phyloP scores from a whole-genome alignment of 805 yeast species.

The Clavispora vitiphila region DNA sequence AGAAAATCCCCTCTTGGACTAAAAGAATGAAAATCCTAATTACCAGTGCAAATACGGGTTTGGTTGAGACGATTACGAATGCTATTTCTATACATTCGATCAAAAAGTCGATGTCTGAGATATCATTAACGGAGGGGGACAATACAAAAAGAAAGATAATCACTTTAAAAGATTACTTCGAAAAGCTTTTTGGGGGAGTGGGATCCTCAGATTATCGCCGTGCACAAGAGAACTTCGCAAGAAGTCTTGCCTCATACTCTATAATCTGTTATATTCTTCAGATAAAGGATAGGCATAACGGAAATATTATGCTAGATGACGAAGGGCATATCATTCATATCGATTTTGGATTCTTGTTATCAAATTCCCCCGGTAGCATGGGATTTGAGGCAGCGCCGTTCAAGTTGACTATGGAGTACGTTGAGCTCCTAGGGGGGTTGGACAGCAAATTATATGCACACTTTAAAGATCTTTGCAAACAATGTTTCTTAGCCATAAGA shows the following conservation, averaged over 20 bases:
- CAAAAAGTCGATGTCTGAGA: slow-evolving; percentile 82
- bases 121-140: slow-evolving; percentile 60
- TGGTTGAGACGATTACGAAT: slow-evolving; percentile 94
- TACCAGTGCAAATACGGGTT: slow-evolving; percentile 85
- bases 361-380: slow-evolving; percentile 94
- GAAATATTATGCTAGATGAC: slow-evolving; percentile 93
- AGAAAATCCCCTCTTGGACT: slow-evolving; percentile 77
- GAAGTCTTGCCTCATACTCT: slow-evolving; percentile 87
- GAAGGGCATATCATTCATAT: slow-evolving; percentile 95
- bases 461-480: slow-evolving; percentile 61
- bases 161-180: slow-evolving; percentile 73
- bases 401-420: slow-evolving; percentile 83
- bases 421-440: slow-evolving; percentile 80
- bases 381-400: slow-evolving; percentile 98
- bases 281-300: slow-evolving; percentile 94
- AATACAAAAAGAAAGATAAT: slow-evolving; percentile 68
- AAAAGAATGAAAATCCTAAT: slow-evolving; percentile 88
- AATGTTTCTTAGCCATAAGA: slow-evolving; percentile 71
- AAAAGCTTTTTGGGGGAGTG: slow-evolving; percentile 66
- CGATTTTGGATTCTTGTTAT: slow-evolving; percentile 89
- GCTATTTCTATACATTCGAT: slow-evolving; percentile 92
- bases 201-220: slow-evolving; percentile 49
- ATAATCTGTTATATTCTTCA: slow-evolving; percentile 85
- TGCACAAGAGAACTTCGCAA: slow-evolving; percentile 83
- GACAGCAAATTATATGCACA: slow-evolving; percentile 55